These are phyloP conservation scores for Blastomyces silverae DNA, from an alignment of 2,329 filamentous ascomycete genomes.

Conservation along the genomic window DNA sequence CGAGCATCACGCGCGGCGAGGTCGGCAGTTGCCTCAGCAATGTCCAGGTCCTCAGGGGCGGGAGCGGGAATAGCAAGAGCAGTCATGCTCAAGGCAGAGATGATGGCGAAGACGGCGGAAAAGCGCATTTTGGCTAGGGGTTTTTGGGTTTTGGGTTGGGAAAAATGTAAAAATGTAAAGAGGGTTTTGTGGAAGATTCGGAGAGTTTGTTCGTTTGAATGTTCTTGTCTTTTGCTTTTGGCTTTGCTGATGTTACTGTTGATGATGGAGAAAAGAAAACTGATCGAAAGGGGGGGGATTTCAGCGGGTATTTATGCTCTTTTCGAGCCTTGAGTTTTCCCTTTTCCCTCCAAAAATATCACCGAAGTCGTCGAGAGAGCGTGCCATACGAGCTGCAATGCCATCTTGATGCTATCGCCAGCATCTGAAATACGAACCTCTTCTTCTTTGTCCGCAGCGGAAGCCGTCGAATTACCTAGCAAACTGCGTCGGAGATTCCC, in stretches of 20 bases:
- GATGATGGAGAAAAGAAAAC: slow-evolving; percentile 1
- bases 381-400: neutral
- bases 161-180: neutral
- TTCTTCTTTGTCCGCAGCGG: neutral
- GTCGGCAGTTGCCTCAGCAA: neutral
- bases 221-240: neutral
- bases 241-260: neutral
- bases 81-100: slow-evolving; percentile 10
- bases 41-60: neutral
- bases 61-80: neutral
- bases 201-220: neutral
- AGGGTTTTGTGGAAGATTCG: neutral
- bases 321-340: neutral
- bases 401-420: neutral
- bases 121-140: slow-evolving; percentile 7
- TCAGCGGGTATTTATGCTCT: neutral
- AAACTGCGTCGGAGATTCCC: neutral
- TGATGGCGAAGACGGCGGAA: slow-evolving; percentile 5
- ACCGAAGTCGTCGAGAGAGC: neutral
- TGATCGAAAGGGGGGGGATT: neutral
- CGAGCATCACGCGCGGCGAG: neutral
- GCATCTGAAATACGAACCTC: neutral
- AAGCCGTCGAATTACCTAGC: neutral
- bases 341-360: neutral
- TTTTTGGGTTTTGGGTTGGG: neutral